A percentile compares a stretch with the other conserved stretches of the same genome.
Conservation (phyloP, 2,329 filamentous ascomycete species). For the Periglandula ipomoeae region DNA sequence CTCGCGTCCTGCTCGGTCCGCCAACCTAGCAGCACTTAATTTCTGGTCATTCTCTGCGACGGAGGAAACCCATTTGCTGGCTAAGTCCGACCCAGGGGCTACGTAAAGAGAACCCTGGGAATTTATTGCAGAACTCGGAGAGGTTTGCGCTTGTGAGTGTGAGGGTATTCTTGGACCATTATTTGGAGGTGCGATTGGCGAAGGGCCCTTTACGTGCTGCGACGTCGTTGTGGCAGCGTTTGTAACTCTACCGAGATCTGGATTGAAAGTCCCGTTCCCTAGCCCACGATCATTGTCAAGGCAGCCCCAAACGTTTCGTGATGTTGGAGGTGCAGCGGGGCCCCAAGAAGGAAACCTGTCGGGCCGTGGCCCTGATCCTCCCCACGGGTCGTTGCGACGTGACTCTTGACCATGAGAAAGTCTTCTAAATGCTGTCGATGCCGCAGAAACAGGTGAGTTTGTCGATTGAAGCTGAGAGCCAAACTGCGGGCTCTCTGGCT, state of each 20-base stretch:
- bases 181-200: conserved; percentile 34
- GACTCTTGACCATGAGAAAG: conserved; percentile 24
- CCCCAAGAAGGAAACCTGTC: conserved; percentile 46
- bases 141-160: conserved; percentile 18
- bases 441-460: conserved; percentile 10
- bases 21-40: conserved; percentile 28
- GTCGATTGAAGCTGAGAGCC: conserved; percentile 10
- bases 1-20: conserved; percentile 32
- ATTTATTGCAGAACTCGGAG: conserved; percentile 16
- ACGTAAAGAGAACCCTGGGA: conserved; percentile 22
- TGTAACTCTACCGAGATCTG: conserved; percentile 44
- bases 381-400: conserved; percentile 29
- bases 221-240: conserved; percentile 25
- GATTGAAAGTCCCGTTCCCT: conserved; percentile 69
- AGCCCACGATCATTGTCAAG: conserved; percentile 63
- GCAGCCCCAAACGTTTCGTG: conserved; percentile 64
- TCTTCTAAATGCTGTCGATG: conserved; percentile 15
- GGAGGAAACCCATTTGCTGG: conserved; percentile 33
- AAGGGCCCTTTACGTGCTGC: conserved; percentile 29
- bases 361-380: conserved; percentile 27
- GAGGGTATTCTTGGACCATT: conserved; percentile 1
- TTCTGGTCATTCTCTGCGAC: conserved; percentile 39
- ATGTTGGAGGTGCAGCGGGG: conserved; percentile 30
- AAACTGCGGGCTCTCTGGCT: conserved; percentile 4
- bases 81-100: conserved; percentile 20